Base-by-base conservation (phyloP, 1,284 basidiomycete genomes). In the Hypsizygus ulmarius region DNA sequence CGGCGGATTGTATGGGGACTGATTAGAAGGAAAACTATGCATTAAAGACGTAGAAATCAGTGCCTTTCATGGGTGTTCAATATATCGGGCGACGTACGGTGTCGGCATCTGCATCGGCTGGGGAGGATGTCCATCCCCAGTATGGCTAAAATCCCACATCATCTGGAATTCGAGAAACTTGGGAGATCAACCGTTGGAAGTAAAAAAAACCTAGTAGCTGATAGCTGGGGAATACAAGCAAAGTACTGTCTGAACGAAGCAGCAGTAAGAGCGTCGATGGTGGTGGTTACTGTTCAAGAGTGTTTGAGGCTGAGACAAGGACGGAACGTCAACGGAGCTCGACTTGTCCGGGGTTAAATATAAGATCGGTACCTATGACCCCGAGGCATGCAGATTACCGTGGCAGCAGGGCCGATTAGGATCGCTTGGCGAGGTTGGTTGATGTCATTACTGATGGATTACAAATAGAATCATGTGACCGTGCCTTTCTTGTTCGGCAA, bases 81-180 rank as follows among this genome's bases (percentile, higher is more conserved):
- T 4, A 25, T 3, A 25, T 25, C 21, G 7, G 21, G 4, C 21
- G 21, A 25, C 21, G 21, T 25, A 25, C 21, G 21, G 21, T 25
- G 36, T 29, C 29, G 63, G 59, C 45, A 59, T 58, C 48, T 52
- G 48, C 38, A 57, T 51, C 30, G 45, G 52, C 44, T 58, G 58
- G 34, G 58, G 57, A 9, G 52, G 52, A 33, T 38, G 51, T 49
- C 5, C 49, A 51, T 52, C 54, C 49, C 47, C 55, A 51, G 43
- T 40, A 44, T 56, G 56, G 30, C 56, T 52, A 25, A 64, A 57
- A 58, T 67, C 64, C 69, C 69, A 69, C 68, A 69, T 69, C 66
- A 66, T 69, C 47, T 60, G 65, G 58, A 18, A 42, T 34, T 28
- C 40, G 33, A 10, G 21, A 28, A 15, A 16, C n/a, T 30, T 39